Conservation (phyloP, 2,329 filamentous ascomycete genomes). For the Colletotrichum sp. region DNA sequence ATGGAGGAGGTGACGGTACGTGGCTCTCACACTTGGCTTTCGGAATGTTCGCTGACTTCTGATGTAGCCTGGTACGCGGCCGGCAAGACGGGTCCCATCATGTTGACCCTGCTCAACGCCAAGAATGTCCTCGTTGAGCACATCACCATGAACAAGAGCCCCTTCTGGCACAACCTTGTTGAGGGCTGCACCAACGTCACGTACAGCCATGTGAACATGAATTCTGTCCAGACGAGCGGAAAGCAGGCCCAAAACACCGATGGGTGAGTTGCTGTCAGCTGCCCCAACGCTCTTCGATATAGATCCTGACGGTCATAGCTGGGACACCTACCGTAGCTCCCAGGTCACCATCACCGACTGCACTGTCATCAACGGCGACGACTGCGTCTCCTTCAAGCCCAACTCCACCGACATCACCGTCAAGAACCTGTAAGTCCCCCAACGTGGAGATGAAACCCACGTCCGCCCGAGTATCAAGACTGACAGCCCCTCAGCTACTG, state of each 20-base stretch:
- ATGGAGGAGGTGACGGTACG: constrained; percentile 66
- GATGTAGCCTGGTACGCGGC: constrained; percentile 42
- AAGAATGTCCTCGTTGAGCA: constrained; percentile 71
- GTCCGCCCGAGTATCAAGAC: constrained; percentile 65
- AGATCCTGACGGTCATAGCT: constrained; percentile 64
- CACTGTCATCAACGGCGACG: constrained; percentile 67
- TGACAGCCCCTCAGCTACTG: constrained; percentile 66
- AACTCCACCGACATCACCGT: constrained; percentile 73
- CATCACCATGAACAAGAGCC: constrained; percentile 53
- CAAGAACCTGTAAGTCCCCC: constrained; percentile 59
- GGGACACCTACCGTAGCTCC: constrained; percentile 67
- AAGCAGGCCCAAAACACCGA: constrained; percentile 40
- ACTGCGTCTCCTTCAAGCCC: constrained; percentile 78
- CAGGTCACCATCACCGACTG: constrained; percentile 72
- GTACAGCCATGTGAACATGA: constrained; percentile 18
- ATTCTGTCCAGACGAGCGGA: constrained; percentile 53
- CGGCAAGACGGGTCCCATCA: constrained; percentile 8
- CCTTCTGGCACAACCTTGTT: not conserved
- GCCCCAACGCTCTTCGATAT: rapidly evolving
- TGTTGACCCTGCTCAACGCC: constrained; percentile 61
- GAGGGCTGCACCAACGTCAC: not conserved
- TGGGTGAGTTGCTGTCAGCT: not conserved
- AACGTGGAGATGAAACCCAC: constrained; percentile 62
- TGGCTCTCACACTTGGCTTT: constrained; percentile 24
- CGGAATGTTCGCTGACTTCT: constrained; percentile 39